phyloP scores from a whole-genome alignment of 1,139 yeast genomes.

The Debaryomyces sp. region DNA sequence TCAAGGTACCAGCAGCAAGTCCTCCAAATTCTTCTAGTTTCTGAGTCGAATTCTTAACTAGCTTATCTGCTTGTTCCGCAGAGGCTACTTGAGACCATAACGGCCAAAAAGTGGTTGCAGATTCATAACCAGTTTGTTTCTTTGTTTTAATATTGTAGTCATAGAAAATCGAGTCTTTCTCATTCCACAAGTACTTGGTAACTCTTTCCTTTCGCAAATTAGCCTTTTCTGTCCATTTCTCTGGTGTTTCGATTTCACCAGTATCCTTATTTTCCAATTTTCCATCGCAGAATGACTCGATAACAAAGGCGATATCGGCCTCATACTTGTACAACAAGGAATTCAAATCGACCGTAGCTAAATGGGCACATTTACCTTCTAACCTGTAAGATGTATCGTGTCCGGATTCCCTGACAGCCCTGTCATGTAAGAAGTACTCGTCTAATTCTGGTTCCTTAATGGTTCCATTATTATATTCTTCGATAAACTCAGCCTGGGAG shows the following conservation, averaged over 20 bases:
- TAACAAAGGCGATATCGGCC: conserved; percentile 71
- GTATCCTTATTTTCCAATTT: conserved; percentile 29
- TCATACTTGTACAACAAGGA: conserved; percentile 89
- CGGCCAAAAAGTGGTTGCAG: conserved; percentile 94
- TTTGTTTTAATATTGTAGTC: conserved; percentile 75
- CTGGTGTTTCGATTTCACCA: conserved; percentile 49
- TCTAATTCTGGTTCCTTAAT: conserved; percentile 79
- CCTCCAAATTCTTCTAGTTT: conserved; percentile 90
- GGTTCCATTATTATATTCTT: conserved; percentile 65
- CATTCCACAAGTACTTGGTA: conserved; percentile 83
- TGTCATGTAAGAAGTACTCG: conserved; percentile 86
- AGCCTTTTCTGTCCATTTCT: conserved; percentile 64
- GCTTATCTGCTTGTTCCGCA: conserved; percentile 66
- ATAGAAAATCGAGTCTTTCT: conserved; percentile 72
- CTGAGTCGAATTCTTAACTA: conserved; percentile 63
- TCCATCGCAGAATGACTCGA: conserved; percentile 60
- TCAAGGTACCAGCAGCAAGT: conserved; percentile 79
- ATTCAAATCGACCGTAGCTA: conserved; percentile 91
- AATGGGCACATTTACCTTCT: conserved; percentile 85
- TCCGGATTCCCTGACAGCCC: conserved; percentile 97
- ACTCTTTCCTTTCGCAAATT: conserved; percentile 55
- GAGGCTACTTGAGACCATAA: conserved; percentile 83
- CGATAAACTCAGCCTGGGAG: conserved; percentile 69
- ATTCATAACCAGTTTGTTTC: conserved; percentile 67
- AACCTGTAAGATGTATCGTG: conserved; percentile 93